Base-by-base conservation (phyloP, 768 basidiomycete species). In the Clitopilus hobsonii region DNA sequence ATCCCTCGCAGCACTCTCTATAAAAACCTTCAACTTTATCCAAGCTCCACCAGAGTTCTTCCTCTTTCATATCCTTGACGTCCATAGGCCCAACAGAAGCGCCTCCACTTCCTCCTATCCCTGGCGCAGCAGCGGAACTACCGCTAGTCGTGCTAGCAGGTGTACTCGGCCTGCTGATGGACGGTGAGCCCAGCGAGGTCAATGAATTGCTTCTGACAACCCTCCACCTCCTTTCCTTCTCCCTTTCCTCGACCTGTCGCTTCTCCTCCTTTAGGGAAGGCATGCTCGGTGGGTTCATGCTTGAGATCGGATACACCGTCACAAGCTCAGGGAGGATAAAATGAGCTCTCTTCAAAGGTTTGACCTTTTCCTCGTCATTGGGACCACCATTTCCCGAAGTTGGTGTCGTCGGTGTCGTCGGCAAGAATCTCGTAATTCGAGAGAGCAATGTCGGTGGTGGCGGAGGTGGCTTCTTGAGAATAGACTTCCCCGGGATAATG, bases 241-340 rank as follows among this genome's bases (percentile, higher is more conserved):
- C 92, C 50, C 80, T 75, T 53, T 87, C 85, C 69, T 91, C 89
- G 36, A 89, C 86, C n/a, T 83, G 80, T 54, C 79, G 75, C 70
- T 89, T 90, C 74, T 95, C 91, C 56, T 92, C 89, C 69, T 85
- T 85, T 51, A 93, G 74, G 2, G 80, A 80, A 0, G 87, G 85
- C 2, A 85, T 90, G 49, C 84, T 89, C 1, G 95, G 95, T 6
- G 96, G 91, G 51, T 89, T 89, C 14, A 85, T 62, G 1, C 87
- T 84, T 24, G 88, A 89, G 67, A 98, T 95, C 0, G 94, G 94
- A 68, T 98, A 98, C 27, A 94, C 84, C 22, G 89, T 90, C 27
- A 84, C 85, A 61, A 97, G 81, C 61, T 89, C 81, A 0, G 91
- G 91, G 11, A 97, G 74, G 60, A 96, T 90, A 66, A 98, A 98